Percentiles rank a stretch among this genome's conserved stretches.
These are phyloP conservation scores for Arxiozyma telluris DNA, from an alignment of 1,139 yeast species.

Conservation along the genomic window DNA sequence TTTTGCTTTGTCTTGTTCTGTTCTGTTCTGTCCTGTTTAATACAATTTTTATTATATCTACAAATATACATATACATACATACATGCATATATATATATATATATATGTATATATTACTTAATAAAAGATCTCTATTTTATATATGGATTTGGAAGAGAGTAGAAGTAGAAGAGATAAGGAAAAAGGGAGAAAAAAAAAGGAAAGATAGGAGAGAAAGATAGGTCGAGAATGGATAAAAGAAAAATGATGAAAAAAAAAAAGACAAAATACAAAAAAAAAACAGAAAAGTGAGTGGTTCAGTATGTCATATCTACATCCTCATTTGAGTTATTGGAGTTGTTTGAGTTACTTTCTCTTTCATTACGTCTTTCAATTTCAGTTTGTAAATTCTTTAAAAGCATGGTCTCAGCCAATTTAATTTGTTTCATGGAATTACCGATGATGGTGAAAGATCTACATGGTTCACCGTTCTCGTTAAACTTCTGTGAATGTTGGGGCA, in stretches of 20 bases:
- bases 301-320: not conserved
- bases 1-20: not conserved
- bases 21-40: not conserved
- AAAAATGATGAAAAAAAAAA: too few species aligned
- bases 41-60: not conserved
- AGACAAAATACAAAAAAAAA: too few species aligned
- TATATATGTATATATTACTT: not conserved
- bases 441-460: conserved; percentile 64
- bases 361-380: conserved; percentile 63
- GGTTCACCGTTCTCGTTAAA: conserved; percentile 51
- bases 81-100: too few species aligned
- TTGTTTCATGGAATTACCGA: conserved; percentile 43
- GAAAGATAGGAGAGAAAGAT: too few species aligned
- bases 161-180: too few species aligned
- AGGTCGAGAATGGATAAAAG: too few species aligned
- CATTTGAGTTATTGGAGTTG: not conserved
- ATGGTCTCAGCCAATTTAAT: conserved; percentile 27
- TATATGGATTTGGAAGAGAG: too few species aligned
- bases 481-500: not conserved
- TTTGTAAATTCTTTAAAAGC: conserved; percentile 51
- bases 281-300: too few species aligned
- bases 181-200: too few species aligned
- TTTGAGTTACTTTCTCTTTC: conserved; percentile 1
- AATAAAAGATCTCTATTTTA: too few species aligned
- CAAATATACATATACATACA: not conserved